Evolutionary conservation across 1,139 yeast genomes (phyloP), one percentile per base, ranked within the genome.

Genomic region (Diutina neorugosa): DNA sequence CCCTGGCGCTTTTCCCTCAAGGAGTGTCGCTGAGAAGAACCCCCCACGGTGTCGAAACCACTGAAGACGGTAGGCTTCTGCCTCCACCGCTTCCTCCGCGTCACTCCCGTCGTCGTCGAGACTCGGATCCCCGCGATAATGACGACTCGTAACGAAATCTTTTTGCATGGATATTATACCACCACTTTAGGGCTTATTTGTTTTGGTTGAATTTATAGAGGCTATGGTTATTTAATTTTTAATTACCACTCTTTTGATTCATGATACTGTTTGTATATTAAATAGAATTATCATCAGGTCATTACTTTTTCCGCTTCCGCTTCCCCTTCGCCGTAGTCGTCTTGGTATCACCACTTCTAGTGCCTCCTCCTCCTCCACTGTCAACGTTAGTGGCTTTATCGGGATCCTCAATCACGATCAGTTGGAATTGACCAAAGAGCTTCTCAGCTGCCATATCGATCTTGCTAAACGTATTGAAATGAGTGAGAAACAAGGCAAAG

Each of bases 11-110:
- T 6, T 46, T 46, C 40, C 50, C 50, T 11, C 12, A n/a, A 18
- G 50, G 37, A 20, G 50, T 46, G 11, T n/a, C 50, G n/a, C 50
- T 46, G 50, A 44, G 48, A 44, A 34, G 48, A 2, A 44, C 48
- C 5, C 27, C 48, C 4, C n/a, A 14, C 2, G 48, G 48, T 4
- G 48, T 44, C 19, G 48, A 44, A 23, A 44, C 48, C 23, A 44
- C 48, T 25, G 25, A 42, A 8, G 48, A 40, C 43, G 19, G n/a
- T 4, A n/a, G 37, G 6, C 37, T 11, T 14, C 37, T 31, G 37
- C 37, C 37, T 11, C 37, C 37, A 14, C 37, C 37, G 37, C 37
- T 31, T 14, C 37, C 37, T 6, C 37, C 37, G 14, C 37, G 37
- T 14, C 37, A 27, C 12, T 27, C 12, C 12, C 34, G 37, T 14